Conservation (phyloP, 2,329 filamentous ascomycete genomes). For the Cladosporium sp. region DNA sequence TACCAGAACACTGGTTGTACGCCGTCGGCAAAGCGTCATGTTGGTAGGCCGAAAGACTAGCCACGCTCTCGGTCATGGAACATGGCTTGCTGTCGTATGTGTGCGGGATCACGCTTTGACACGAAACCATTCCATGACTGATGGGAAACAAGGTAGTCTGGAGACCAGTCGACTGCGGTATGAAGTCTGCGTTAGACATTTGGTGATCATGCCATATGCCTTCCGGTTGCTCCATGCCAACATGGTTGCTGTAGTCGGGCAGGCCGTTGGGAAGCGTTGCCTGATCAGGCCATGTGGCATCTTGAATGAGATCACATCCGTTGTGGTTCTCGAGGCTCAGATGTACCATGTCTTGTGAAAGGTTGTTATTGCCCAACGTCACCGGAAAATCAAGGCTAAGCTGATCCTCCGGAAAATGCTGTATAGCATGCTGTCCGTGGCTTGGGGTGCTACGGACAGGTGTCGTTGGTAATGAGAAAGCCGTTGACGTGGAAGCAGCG, state of each 20-base stretch:
- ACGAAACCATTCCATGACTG: neutral
- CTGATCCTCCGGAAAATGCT: neutral
- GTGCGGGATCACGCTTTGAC: neutral
- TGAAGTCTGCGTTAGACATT: neutral
- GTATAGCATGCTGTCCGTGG: neutral
- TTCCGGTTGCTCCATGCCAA: neutral
- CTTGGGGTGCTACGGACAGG: conserved; percentile 16
- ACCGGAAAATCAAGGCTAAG: neutral
- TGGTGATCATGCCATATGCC: neutral
- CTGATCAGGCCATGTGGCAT: neutral
- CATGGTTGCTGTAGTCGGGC: neutral
- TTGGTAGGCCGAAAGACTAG: neutral
- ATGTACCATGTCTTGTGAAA: neutral
- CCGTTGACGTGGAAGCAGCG: conserved; percentile 16
- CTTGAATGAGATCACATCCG: neutral
- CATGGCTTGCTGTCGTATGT: neutral
- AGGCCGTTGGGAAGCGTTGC: neutral
- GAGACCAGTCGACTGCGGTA: neutral
- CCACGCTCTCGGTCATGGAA: neutral
- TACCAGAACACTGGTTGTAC: neutral
- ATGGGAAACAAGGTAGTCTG: conserved; percentile 5
- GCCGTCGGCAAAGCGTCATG: neutral
- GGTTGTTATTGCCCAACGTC: neutral
- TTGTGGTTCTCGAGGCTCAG: neutral
- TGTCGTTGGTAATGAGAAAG: conserved; percentile 22